Percentiles rank a stretch among this genome's conserved stretches.
Evolutionary conservation across 495 filamentous ascomycete genomes (phyloP).

Genomic region (Daldinia bambusicola): DNA sequence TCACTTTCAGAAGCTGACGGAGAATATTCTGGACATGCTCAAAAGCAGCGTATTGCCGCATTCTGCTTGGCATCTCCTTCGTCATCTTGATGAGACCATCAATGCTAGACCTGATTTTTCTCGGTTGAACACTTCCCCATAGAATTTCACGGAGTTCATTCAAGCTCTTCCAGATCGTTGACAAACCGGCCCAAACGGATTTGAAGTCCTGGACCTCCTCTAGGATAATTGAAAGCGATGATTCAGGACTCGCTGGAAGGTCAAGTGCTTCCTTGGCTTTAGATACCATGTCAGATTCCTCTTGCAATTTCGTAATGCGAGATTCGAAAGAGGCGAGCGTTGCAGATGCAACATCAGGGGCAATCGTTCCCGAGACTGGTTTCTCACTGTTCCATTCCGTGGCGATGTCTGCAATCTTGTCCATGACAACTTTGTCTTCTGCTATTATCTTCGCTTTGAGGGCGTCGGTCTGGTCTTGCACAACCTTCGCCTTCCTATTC

Average conservation of each 20-base stretch:
- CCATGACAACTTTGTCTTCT: conserved; percentile 88
- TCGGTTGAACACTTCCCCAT: conserved; percentile 92
- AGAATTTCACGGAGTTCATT: conserved; percentile 91
- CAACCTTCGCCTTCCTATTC: conserved; percentile 87
- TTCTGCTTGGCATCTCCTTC: conserved; percentile 98
- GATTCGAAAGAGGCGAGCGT: conserved; percentile 83
- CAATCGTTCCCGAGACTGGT: conserved; percentile 92
- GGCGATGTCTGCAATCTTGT: conserved; percentile 86
- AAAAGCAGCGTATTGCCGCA: conserved; percentile 99
- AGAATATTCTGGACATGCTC: conserved; percentile 94
- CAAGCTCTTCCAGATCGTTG: conserved; percentile 95
- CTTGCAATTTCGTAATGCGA: conserved; percentile 80
- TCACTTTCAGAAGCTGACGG: conserved; percentile 89
- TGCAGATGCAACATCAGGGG: conserved; percentile 83
- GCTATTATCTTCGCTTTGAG: conserved; percentile 94
- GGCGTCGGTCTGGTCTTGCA: conserved; percentile 94
- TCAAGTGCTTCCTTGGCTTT: conserved; percentile 97
- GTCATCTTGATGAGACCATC: conserved; percentile 96
- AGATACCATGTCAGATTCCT: conserved; percentile 91
- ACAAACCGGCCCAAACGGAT: conserved; percentile 94
- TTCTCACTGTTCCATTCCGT: conserved; percentile 93
- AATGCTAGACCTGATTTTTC: conserved; percentile 87
- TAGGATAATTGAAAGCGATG: conserved; percentile 78
- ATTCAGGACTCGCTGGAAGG: conserved; percentile 80
- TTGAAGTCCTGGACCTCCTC: conserved; percentile 99